Evolutionary conservation across 2,329 filamentous ascomycete species (phyloP), one percentile per base, ranked within the genome.

Genomic region (Nemania bipapillata): DNA sequence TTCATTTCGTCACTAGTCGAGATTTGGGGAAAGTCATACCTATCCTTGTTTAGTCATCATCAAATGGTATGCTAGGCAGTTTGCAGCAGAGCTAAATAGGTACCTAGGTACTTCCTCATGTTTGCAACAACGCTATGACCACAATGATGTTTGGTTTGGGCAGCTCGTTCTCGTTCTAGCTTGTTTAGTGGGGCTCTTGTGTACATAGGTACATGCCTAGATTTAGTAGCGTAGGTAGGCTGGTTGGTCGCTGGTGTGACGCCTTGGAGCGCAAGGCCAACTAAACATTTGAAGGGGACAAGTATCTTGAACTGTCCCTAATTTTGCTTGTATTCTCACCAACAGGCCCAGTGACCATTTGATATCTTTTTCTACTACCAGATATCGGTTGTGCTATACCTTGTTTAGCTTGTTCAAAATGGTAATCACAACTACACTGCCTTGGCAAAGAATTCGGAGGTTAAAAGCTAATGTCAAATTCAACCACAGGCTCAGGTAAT

Each of bases 401-500:
- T 20, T n/a, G 17, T n/a, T 8, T 35, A 57, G 52, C 40, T 47
- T 30, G 17, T 42, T 20, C 59, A 72, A 66, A 40, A 77, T 77
- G 75, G 75, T 77, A 75, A 68, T n/a, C n/a, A 54, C 53, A 22
- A n/a, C 17, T 17, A 26, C 32, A 52, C 32, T 53, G 20, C 45
- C 57, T 63, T 53, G 45, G 54, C 49, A 30, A 47, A 45, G 55
- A n/a, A 8, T 64, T 20, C 32, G 65, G 32, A 26, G 24, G 54
- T 35, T 56, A 45, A n/a, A n/a, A n/a, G 68, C 71, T 74, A 55
- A 69, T 63, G 53, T 68, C 30, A 32, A n/a, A 32, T 9, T 32
- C 53, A 26, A 64, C 26, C 28, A 26, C 71, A 84, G 82, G 79
- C 82, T 73, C 92, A 94, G 85, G 89, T 93, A 77, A 94, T 94